Base-by-base conservation (phyloP, 129 eudicot genomes). In the Helianthus tuberosus region DNA sequence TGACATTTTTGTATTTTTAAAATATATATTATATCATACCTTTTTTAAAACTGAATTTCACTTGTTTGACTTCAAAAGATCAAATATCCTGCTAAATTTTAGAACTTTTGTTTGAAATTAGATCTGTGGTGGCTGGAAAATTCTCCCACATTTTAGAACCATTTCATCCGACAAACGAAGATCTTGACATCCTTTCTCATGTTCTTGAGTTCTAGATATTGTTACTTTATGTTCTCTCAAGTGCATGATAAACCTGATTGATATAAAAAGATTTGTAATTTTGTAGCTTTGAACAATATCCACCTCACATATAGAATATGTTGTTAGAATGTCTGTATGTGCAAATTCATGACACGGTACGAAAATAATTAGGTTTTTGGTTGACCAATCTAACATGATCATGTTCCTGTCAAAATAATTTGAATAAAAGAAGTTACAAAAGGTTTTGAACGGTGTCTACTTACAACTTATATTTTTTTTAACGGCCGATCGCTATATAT, bases 151-250 rank as follows among this genome's bases (percentile, higher is more conserved):
- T 81, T 63, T 71, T 76, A 51, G 80, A 85, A 76, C 79, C 82
- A 65, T 81, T 86, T 77, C 65, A 66, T 61, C 74, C 87, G 64
- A 77, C 72, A 68, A 82, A 82, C 11, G 89, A 86, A 82, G 91
- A 86, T 68, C 79, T 89, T 63, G 89, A 89, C 82, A 69, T 89
- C 74, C 89, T 88, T 73, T 73, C 96, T 67, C 76, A 84, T 27
- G 72, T 86, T 72, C 91, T 82, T 46, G 96, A 86, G 75, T 86
- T 82, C 69, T 84, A 89, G 86, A 44, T 23, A 12, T 44, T 6
- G 64, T 17, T 71, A 36, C 75, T 11, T 55, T 41, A 8, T 3
- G 60, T 49, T 38, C 38, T 27, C 44, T 35, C 6, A 0, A 54
- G 15, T 38, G 65, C 46, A 58, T 20, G 27, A 72, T 59, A 14